Conservation (phyloP, 345 rosid species). For the Brassica incana region DNA sequence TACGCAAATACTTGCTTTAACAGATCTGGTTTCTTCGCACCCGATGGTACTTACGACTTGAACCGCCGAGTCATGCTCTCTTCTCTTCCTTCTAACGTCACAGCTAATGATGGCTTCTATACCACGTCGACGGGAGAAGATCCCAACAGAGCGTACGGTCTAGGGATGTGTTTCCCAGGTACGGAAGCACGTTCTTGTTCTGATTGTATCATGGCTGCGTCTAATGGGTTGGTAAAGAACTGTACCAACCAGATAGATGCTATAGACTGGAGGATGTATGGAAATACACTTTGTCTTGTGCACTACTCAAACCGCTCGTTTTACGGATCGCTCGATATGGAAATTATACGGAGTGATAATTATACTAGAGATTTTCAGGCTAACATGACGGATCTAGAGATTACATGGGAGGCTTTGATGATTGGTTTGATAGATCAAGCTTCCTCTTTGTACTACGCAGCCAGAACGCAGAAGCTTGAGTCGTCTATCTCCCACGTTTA, state of each 20-base stretch:
- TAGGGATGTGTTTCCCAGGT: constrained; percentile 7
- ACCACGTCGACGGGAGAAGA: constrained; percentile 8
- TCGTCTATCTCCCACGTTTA: constrained; percentile 20
- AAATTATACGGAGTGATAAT: not conserved
- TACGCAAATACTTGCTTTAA: not conserved
- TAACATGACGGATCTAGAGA: constrained; percentile 8
- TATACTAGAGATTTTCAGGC: not conserved
- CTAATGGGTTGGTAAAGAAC: not conserved
- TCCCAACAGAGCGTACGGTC: not conserved
- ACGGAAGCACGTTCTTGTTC: not conserved
- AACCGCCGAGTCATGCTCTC: constrained; percentile 17
- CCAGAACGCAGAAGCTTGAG: not conserved
- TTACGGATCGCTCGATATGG: constrained; percentile 2
- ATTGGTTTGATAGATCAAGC: not conserved
- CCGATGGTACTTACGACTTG: constrained; percentile 1
- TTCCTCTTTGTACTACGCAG: constrained; percentile 38
- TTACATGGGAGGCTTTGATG: constrained; percentile 31
- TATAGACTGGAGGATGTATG: not conserved
- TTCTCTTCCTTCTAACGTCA: constrained; percentile 25
- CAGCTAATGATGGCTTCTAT: constrained; percentile 16
- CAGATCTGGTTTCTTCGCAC: not conserved
- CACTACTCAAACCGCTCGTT: constrained; percentile 33
- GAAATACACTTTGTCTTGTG: constrained; percentile 21
- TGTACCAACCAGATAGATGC: constrained; percentile 21
- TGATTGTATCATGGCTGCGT: not conserved